These are phyloP conservation scores for Sporothrix inflata DNA, from an alignment of 2,329 filamentous ascomycete species.

Conservation along the genomic window DNA sequence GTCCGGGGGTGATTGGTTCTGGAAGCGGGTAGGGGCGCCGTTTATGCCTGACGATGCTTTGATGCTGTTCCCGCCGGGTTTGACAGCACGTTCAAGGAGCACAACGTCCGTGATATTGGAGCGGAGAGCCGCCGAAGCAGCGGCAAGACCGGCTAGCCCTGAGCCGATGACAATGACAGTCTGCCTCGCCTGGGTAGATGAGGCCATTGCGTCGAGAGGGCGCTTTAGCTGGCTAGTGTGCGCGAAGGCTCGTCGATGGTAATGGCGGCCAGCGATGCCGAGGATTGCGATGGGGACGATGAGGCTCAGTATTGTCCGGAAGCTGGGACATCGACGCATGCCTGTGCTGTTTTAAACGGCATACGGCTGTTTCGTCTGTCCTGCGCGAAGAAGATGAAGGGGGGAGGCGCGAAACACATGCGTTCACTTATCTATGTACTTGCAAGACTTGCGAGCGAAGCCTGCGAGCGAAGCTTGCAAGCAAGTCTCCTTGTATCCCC, in stretches of 20 bases:
- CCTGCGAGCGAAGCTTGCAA: neutral
- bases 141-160: slow-evolving; percentile 65
- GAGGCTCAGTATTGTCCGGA: neutral
- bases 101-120: slow-evolving; percentile 54
- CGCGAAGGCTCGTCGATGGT: neutral
- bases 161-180: slow-evolving; percentile 65
- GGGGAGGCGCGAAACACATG: neutral
- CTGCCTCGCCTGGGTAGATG: neutral
- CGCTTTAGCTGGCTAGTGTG: too few relatives aligned
- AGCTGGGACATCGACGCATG: slow-evolving; percentile 7
- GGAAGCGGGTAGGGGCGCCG: slow-evolving; percentile 86
- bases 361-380: neutral
- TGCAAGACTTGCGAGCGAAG: neutral
- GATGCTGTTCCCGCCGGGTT: slow-evolving; percentile 88
- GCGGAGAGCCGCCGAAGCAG: slow-evolving; percentile 59
- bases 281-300: neutral
- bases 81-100: slow-evolving; percentile 62
- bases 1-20: slow-evolving; percentile 45
- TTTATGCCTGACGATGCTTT: slow-evolving; percentile 99
- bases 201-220: neutral
- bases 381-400: neutral
- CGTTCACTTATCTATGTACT: neutral
- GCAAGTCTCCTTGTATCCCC: neutral
- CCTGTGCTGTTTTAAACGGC: neutral
- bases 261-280: neutral